These are phyloP conservation scores for Nakaseomyces uthaithaninus DNA, from an alignment of 1,139 yeast species.

Conservation along the genomic window DNA sequence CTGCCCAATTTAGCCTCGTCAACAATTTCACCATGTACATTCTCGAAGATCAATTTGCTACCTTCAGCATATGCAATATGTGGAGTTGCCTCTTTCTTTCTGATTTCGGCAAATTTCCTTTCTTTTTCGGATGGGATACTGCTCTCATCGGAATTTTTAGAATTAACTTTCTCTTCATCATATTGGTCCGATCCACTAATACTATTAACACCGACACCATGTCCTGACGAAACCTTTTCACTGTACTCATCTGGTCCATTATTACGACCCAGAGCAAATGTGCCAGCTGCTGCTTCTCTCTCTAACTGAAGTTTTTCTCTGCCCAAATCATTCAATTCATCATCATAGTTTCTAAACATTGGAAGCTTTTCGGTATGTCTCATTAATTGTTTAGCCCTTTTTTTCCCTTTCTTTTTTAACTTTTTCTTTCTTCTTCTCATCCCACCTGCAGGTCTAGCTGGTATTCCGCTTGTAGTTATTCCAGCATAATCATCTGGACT, in stretches of 20 bases:
- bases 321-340: constrained; percentile 30
- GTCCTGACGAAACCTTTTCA: constrained; percentile 4
- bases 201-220: not conserved
- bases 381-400: constrained; percentile 22
- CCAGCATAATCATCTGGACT: constrained; percentile 6
- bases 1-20: constrained; percentile 33
- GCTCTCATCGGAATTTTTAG: constrained; percentile 7
- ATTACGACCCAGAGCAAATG: constrained; percentile 32
- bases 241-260: constrained; percentile 1
- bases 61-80: constrained; percentile 68
- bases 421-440: constrained; percentile 45
- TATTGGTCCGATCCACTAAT: constrained; percentile 7
- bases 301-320: constrained; percentile 32
- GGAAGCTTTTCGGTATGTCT: constrained; percentile 22
- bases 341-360: constrained; percentile 22
- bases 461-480: constrained; percentile 56
- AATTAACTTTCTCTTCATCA: constrained; percentile 9
- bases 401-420: constrained; percentile 35
- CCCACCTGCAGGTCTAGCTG: constrained; percentile 77
- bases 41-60: constrained; percentile 60
- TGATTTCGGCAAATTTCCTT: constrained; percentile 11
- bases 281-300: constrained; percentile 36
- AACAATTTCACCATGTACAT: constrained; percentile 71
- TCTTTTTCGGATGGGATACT: constrained; percentile 10
- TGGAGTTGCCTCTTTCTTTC: constrained; percentile 20